Percentiles rank a stretch among this genome's conserved stretches.
These are phyloP conservation scores for Arxiozyma heterogenica DNA, from an alignment of 1,139 yeast species.

Conservation along the genomic window DNA sequence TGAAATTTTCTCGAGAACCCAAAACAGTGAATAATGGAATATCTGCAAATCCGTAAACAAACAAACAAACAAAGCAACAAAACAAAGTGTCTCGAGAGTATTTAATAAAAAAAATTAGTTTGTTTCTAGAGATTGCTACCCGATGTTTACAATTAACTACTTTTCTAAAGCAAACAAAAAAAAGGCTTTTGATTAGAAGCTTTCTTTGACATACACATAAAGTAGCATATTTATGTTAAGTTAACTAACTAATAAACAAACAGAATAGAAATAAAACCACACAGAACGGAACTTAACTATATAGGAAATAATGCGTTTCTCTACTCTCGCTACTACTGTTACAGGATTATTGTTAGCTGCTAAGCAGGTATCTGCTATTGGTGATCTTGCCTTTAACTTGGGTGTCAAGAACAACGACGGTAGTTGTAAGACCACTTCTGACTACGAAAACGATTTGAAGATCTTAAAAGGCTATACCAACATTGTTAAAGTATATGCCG, in stretches of 20 bases:
- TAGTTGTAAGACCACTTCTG: slow-evolving; percentile 60
- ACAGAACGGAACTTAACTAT: neutral
- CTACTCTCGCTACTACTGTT: slow-evolving; percentile 24
- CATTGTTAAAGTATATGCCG: slow-evolving; percentile 73
- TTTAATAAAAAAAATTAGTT: too few relatives aligned
- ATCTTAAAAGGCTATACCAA: slow-evolving; percentile 47
- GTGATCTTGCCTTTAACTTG: slow-evolving; percentile 58
- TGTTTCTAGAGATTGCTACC: neutral
- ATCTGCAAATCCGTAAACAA: neutral
- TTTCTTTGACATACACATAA: too few relatives aligned
- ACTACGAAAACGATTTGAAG: slow-evolving; percentile 56
- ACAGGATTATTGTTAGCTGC: slow-evolving; percentile 21
- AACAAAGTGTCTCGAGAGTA: neutral
- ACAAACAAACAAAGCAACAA: neutral
- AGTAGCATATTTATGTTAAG: neutral
- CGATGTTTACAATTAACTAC: neutral
- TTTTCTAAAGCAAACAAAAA: too few relatives aligned
- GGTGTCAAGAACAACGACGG: slow-evolving; percentile 68
- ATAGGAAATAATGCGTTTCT: slow-evolving; percentile 23
- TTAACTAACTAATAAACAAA: neutral
- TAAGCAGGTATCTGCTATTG: slow-evolving; percentile 28
- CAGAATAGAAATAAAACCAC: too few relatives aligned
- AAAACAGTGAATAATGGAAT: neutral
- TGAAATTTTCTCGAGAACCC: neutral
- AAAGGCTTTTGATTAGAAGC: too few relatives aligned